These are phyloP conservation scores for Globisporangium echinulatum DNA, from an alignment of 352 stramenopile species.

Conservation along the genomic window DNA sequence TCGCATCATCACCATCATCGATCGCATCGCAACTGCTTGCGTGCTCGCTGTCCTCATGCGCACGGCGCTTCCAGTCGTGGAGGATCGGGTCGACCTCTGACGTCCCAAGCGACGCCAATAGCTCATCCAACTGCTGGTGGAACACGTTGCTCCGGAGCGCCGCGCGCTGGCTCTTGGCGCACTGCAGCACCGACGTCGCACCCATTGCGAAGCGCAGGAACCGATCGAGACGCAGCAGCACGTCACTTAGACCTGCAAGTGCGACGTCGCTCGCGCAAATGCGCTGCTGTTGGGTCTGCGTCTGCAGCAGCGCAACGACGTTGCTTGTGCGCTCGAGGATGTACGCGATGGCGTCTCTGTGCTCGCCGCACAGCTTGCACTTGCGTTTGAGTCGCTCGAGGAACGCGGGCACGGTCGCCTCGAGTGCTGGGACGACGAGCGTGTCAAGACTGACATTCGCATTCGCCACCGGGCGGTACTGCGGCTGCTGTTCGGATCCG, in stretches of 20 bases:
- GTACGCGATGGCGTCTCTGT: not conserved
- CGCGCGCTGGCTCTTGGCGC: not conserved
- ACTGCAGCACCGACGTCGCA: not conserved
- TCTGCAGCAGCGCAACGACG: not conserved
- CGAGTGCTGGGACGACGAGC: not conserved
- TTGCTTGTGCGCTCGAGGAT: not conserved
- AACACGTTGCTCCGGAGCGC: slow-evolving; percentile 1
- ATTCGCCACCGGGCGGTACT: not conserved
- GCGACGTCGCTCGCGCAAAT: not conserved
- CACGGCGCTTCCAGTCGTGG: slow-evolving; percentile 10
- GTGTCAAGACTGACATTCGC: not conserved
- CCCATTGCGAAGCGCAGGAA: not conserved
- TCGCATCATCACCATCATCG: too few species aligned
- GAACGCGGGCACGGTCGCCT: not conserved
- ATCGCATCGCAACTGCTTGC: too few species aligned
- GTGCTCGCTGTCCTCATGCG: too few species aligned
- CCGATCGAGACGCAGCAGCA: not conserved
- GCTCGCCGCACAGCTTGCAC: not conserved
- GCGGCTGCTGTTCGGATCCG: not conserved
- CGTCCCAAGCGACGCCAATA: not conserved
- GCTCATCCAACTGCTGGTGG: not conserved
- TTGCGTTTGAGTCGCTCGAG: not conserved
- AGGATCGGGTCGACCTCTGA: not conserved
- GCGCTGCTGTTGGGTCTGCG: not conserved
- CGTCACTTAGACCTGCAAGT: not conserved